Conservation (phyloP, 2,329 filamentous ascomycete species). For the Pleurostoma richardsiae region DNA sequence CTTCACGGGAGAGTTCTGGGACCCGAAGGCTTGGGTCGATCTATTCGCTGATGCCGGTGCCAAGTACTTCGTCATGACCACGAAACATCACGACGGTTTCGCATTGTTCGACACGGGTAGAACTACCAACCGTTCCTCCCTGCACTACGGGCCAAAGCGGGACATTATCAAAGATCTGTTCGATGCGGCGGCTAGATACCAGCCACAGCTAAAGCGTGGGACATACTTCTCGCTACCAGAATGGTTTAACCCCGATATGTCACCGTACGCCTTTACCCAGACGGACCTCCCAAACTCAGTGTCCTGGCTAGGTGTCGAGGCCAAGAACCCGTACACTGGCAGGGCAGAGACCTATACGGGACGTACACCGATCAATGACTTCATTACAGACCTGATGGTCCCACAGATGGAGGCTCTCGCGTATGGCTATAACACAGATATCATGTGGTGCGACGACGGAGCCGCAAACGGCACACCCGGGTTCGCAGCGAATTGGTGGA, state of each 20-base stretch:
- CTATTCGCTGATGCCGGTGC: constrained; percentile 27
- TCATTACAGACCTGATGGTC: constrained; percentile 33
- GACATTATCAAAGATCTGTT: constrained; percentile 36
- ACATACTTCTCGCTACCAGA: constrained; percentile 43
- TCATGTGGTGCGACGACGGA: constrained; percentile 44
- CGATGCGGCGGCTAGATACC: constrained; percentile 29
- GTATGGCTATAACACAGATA: constrained; percentile 33
- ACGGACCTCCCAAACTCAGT: constrained; percentile 15
- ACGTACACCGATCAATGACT: constrained; percentile 29
- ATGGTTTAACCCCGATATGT: constrained; percentile 41
- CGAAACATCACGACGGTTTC: constrained; percentile 42
- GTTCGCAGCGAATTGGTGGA: constrained; percentile 35
- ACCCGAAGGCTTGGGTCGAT: constrained; percentile 21
- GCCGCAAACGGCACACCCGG: constrained; percentile 31
- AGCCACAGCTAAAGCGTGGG: constrained; percentile 32
- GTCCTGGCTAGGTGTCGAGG: constrained; percentile 26
- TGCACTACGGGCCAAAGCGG: constrained; percentile 32
- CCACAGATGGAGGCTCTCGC: constrained; percentile 40
- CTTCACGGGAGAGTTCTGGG: constrained; percentile 5
- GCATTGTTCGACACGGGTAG: constrained; percentile 32
- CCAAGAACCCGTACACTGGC: constrained; percentile 36
- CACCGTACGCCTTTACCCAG: constrained; percentile 33
- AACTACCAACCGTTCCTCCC: constrained; percentile 29
- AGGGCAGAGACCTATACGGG: constrained; percentile 33
- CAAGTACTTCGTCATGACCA: constrained; percentile 37